A percentile compares a stretch with the other conserved stretches of the same genome.
These are phyloP conservation scores for Fagopyrum esculentum DNA, from an alignment of 148 eudicot genomes.

Conservation along the genomic window DNA sequence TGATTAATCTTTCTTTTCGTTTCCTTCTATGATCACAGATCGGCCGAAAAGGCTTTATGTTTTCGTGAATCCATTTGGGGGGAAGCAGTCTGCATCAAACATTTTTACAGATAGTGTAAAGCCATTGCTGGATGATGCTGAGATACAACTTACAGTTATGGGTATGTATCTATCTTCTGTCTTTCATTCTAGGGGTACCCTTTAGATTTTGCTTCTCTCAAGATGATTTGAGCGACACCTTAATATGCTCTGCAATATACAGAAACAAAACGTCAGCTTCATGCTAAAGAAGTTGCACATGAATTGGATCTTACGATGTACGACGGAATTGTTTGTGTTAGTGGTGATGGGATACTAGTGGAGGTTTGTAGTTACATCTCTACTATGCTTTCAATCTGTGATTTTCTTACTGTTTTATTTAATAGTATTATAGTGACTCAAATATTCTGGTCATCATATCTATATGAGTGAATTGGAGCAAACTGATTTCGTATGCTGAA, in stretches of 20 bases:
- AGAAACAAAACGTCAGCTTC: slow-evolving; percentile 77
- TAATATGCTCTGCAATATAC: slow-evolving; percentile 18
- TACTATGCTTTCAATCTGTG: background rate
- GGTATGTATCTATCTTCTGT: slow-evolving; percentile 32
- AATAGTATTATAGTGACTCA: background rate
- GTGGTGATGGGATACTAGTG: slow-evolving; percentile 89
- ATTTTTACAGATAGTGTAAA: slow-evolving; percentile 55
- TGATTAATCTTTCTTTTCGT: background rate
- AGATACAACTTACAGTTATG: slow-evolving; percentile 47
- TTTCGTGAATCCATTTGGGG: slow-evolving; percentile 87
- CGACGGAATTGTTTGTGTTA: slow-evolving; percentile 89
- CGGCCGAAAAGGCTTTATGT: slow-evolving; percentile 72
- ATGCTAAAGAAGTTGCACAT: slow-evolving; percentile 72
- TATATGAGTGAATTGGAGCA: background rate
- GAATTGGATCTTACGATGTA: slow-evolving; percentile 61
- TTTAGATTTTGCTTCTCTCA: background rate
- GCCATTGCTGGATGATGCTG: slow-evolving; percentile 81
- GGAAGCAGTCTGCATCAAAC: slow-evolving; percentile 57
- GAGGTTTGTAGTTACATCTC: slow-evolving; percentile 44
- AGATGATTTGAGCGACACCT: background rate
- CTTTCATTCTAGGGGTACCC: background rate
- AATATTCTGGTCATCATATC: background rate
- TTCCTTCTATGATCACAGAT: slow-evolving; percentile 29
- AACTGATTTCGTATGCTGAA: no score
- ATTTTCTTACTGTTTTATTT: background rate